Conservation (phyloP, 2,329 filamentous ascomycete genomes). For the Emmonsiellopsis sp. region DNA sequence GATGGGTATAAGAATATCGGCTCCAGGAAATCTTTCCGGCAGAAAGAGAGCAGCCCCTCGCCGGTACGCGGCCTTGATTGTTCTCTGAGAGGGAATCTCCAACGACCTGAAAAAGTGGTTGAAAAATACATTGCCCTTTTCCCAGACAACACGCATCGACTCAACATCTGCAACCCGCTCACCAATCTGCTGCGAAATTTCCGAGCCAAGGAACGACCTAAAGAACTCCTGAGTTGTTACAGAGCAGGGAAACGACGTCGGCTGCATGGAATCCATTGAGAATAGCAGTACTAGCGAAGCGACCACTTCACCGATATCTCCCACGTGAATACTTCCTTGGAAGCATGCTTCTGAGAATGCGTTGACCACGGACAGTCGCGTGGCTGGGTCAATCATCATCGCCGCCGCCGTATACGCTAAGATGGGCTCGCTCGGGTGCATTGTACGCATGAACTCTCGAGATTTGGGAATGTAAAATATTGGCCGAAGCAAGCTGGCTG, state of each 20-base stretch:
- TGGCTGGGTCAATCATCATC: background rate
- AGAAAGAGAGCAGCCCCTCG: background rate
- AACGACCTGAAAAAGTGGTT: background rate
- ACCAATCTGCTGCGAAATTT: background rate
- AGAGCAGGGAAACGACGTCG: background rate
- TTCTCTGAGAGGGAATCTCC: background rate
- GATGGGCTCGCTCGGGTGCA: background rate
- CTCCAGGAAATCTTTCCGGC: background rate
- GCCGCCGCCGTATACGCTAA: background rate
- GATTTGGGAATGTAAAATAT: background rate
- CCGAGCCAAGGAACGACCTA: background rate
- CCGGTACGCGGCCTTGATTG: background rate
- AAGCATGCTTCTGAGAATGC: background rate
- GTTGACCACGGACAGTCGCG: background rate
- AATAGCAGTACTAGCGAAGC: background rate
- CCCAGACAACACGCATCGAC: background rate
- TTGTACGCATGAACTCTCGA: background rate
- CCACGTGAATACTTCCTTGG: background rate
- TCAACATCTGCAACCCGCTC: background rate
- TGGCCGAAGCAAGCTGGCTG: background rate
- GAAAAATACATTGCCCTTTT: background rate
- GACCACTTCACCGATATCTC: slow-evolving; percentile 1
- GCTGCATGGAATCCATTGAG: background rate
- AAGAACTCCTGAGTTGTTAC: background rate
- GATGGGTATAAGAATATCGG: background rate